Base-by-base conservation (phyloP, 768 basidiomycete species). In the Russula brevipes region DNA sequence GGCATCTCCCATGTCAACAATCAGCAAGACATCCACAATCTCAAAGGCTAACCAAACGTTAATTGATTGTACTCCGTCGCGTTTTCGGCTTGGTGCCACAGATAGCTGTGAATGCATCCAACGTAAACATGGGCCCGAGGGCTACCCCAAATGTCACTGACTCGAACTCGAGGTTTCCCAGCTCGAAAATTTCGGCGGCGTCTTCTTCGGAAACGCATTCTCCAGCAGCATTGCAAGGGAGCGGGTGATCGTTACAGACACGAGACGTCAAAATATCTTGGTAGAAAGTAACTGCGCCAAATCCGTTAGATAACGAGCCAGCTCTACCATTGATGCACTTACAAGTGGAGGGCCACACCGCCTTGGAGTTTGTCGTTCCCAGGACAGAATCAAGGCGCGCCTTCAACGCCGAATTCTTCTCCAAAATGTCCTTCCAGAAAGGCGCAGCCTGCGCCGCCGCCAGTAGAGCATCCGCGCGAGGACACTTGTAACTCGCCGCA, bases 251-350 rank as follows among this genome's bases (percentile, higher is more conserved):
- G 59, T 78, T 69, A 63, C 80, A 81, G 6, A 78, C 78, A 44
- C 80, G 70, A 6, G 80, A 77, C 14, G 73, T 77, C 66, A 81
- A 78, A 8, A 78, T 74, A 68, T 81, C 80, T 66, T 81, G 81
- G 70, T 76, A 81, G 61, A 79, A 80, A 54, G 80, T 75, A 64
- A 77, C 77, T 78, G 58, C 4, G 16, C 14, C n/a, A 4, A n/a
- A 19, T 19, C 33, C 46, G 50, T 47, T 5, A 19, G 44, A 11
- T 36, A 10, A 49, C 12, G 14, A 31, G 30, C 38, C 31, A 10
- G 44, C n/a, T n/a, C 17, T 6, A 36, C 19, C 36, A 42, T 19
- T 55, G 41, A n/a, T 24, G 57, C 33, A n/a, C 79, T 56, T 60
- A 81, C 80, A 81, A 77, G 79, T 81, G 4, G 71, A 70, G 33